Conservation (phyloP, 257 asterid species). For the Solanum arcanum region DNA sequence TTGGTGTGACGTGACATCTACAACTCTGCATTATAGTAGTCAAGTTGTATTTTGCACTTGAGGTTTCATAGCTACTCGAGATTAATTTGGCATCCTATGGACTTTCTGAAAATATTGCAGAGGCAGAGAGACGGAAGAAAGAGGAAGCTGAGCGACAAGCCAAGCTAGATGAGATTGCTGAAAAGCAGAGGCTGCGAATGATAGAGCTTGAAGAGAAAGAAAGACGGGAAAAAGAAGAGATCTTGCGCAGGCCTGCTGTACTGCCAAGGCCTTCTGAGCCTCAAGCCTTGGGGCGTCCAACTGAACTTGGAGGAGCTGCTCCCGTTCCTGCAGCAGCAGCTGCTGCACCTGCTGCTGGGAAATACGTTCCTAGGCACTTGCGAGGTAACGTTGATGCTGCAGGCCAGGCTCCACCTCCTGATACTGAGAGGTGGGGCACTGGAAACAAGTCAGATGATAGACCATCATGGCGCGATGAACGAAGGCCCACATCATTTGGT, state of each 20-base stretch:
- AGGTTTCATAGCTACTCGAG: background rate
- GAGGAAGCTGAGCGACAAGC: slow-evolving; percentile 69
- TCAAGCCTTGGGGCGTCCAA: slow-evolving; percentile 14
- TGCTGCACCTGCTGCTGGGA: slow-evolving; percentile 19
- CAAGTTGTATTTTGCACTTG: background rate
- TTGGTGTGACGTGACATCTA: background rate
- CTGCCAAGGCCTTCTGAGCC: slow-evolving; percentile 24
- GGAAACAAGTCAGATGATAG: slow-evolving; percentile 24
- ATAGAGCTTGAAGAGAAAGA: slow-evolving; percentile 61
- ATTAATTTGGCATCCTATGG: background rate
- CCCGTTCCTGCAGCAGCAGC: slow-evolving; percentile 23
- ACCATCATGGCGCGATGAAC: slow-evolving; percentile 47
- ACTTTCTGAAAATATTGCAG: slow-evolving; percentile 20
- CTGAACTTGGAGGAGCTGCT: slow-evolving; percentile 18
- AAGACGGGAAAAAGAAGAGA: slow-evolving; percentile 33
- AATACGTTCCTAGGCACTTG: slow-evolving; percentile 39
- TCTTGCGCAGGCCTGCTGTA: slow-evolving; percentile 16
- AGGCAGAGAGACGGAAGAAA: slow-evolving; percentile 53
- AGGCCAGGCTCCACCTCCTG: slow-evolving; percentile 31
- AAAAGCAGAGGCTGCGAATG: slow-evolving; percentile 64
- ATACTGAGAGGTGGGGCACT: slow-evolving; percentile 40
- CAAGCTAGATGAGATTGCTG: slow-evolving; percentile 66
- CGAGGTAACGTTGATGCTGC: slow-evolving; percentile 15
- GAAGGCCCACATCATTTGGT: slow-evolving; percentile 22
- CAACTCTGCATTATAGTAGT: background rate